Evolutionary conservation across 1,284 basidiomycete species (phyloP).

Genomic region (Ganoderma lingzhi): DNA sequence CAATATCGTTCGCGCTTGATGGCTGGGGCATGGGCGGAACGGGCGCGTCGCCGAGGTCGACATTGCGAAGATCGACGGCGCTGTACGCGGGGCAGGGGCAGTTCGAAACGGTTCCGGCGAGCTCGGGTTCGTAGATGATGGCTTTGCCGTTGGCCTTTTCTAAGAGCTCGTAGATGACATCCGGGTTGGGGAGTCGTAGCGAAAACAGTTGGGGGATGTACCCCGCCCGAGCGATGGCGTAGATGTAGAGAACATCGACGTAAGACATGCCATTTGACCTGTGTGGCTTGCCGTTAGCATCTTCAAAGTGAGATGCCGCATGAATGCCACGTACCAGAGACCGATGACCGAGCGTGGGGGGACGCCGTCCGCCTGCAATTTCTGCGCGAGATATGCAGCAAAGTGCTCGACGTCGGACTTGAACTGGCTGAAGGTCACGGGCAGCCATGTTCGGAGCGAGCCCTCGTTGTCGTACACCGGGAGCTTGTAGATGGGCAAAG

Average conservation of each 20-base stretch:
- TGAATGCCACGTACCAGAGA: slow-evolving; percentile 57
- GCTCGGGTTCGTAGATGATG: slow-evolving; percentile 64
- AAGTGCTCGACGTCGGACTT: slow-evolving; percentile 58
- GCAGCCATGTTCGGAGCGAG: slow-evolving; percentile 51
- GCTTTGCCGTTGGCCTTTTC: slow-evolving; percentile 61
- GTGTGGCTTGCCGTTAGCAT: slow-evolving; percentile 1
- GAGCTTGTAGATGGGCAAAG: slow-evolving; percentile 55
- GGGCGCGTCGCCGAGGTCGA: slow-evolving; percentile 34
- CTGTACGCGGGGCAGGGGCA: slow-evolving; percentile 57
- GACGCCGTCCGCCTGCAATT: slow-evolving; percentile 52
- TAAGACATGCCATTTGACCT: slow-evolving; percentile 76
- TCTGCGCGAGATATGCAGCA: slow-evolving; percentile 60
- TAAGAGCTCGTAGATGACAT: slow-evolving; percentile 70
- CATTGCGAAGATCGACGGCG: slow-evolving; percentile 48
- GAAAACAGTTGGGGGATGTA: slow-evolving; percentile 78
- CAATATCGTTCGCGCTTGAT: slow-evolving; percentile 43
- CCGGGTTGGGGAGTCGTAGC: slow-evolving; percentile 71
- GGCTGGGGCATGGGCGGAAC: slow-evolving; percentile 41
- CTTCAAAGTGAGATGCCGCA: background rate
- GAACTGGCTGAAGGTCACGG: slow-evolving; percentile 62
- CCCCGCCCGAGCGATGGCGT: slow-evolving; percentile 72
- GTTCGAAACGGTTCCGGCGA: slow-evolving; percentile 43
- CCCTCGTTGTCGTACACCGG: slow-evolving; percentile 49
- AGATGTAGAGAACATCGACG: slow-evolving; percentile 71
- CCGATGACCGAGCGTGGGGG: slow-evolving; percentile 66